Evolutionary conservation across 345 rosid species (phyloP), one percentile per base, ranked within the genome.

Genomic region (Populus tremula): DNA sequence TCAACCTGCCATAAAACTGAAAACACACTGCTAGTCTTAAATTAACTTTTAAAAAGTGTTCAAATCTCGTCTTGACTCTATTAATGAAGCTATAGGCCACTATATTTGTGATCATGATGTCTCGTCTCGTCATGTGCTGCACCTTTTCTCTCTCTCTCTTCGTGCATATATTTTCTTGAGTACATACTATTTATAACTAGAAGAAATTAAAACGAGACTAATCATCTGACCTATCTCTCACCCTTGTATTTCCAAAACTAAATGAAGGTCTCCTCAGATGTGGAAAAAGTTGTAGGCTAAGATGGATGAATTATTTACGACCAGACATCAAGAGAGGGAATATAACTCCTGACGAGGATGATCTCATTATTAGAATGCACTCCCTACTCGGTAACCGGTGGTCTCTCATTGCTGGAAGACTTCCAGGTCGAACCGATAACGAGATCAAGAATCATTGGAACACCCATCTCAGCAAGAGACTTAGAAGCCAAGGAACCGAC

Each of bases 381-480:
- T 73, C 88, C 6, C 84, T 90, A 7, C 87, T 90, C 0, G 93
- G 91, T 38, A 90, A 88, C 69, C 86, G 93, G 2, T 90, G 93
- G 93, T 90, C 91, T 45, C 88, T 90, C 76, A 90, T 90, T 17
- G 91, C 93, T 4, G 89, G 87, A 9, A 73, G 90, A 39, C 85
- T 90, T 75, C 93, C 93, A 0, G 90, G 91, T 59, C 88, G 93
- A 83, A 90, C 93, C 43, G 93, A 90, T 86, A 90, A 90, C 79
- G 93, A 90, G 91, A 88, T 90, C 67, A 90, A 90, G 77, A 90
- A 90, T 67, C 79, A 90, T 43, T 90, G 90, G 91, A 90, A 87
- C 53, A 87, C 90, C 63, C 86, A 88, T 67, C 87, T 90, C 5
- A 74, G 88, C 82, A 90, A 87, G 72, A 78, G 61, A 62, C 84